These are phyloP conservation scores for Endocalyx cinctus DNA, from an alignment of 2,329 filamentous ascomycete species.

Conservation along the genomic window DNA sequence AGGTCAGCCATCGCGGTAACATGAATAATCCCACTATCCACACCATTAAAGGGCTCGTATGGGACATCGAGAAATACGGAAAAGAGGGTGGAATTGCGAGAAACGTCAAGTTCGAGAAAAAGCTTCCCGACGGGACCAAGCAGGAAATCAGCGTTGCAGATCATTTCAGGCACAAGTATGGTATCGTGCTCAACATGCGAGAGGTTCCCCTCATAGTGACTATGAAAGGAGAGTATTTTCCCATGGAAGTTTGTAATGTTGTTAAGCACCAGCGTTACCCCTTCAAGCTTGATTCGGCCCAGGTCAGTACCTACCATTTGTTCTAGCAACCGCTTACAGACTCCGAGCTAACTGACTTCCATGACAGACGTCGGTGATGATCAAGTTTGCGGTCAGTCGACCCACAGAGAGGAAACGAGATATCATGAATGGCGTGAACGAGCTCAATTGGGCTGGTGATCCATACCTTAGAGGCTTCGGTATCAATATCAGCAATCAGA, in stretches of 20 bases:
- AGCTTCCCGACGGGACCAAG: slow-evolving; percentile 27
- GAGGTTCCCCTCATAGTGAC: slow-evolving; percentile 56
- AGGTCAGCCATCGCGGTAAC: slow-evolving; percentile 49
- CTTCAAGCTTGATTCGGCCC: slow-evolving; percentile 54
- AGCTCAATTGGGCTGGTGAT: slow-evolving; percentile 66
- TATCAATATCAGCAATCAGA: slow-evolving; percentile 59
- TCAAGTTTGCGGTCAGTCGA: slow-evolving; percentile 82
- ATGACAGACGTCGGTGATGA: slow-evolving; percentile 74
- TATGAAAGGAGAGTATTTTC: slow-evolving; percentile 49
- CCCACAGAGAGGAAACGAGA: slow-evolving; percentile 63
- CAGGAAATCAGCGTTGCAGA: slow-evolving; percentile 44
- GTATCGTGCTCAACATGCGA: slow-evolving; percentile 40
- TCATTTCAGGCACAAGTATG: slow-evolving; percentile 55
- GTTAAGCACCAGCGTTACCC: slow-evolving; percentile 54
- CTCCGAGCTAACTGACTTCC: neutral
- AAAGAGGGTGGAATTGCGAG: slow-evolving; percentile 43
- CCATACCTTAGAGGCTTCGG: slow-evolving; percentile 69
- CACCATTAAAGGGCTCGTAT: slow-evolving; percentile 48
- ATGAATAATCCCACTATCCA: slow-evolving; percentile 43
- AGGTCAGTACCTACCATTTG: slow-evolving; percentile 36
- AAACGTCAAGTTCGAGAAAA: slow-evolving; percentile 53
- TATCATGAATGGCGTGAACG: slow-evolving; percentile 63
- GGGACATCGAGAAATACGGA: slow-evolving; percentile 37
- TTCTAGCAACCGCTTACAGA: neutral
- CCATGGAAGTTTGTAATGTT: slow-evolving; percentile 56